A percentile compares a stretch with the other conserved stretches of the same genome.
Evolutionary conservation across 768 basidiomycete species (phyloP).

Genomic region (Cyathus striatus): DNA sequence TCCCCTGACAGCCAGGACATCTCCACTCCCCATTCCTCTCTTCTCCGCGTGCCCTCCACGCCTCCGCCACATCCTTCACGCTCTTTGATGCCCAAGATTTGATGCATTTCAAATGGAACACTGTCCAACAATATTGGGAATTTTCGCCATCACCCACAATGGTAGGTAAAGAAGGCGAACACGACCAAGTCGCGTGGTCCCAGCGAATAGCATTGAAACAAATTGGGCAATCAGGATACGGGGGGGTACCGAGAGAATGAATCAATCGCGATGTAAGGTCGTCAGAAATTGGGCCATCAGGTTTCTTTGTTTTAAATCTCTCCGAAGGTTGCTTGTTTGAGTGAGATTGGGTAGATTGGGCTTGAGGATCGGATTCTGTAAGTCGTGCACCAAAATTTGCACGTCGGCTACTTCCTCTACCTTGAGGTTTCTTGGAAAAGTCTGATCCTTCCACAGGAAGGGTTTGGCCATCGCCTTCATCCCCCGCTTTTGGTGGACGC

Average conservation of each 20-base stretch:
- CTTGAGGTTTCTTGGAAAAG: background rate
- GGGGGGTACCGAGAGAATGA: conserved; percentile 58
- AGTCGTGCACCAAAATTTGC: background rate
- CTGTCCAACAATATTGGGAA: conserved; percentile 78
- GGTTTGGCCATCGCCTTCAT: background rate
- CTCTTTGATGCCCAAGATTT: conserved; percentile 83
- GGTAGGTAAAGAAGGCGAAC: conserved; percentile 58
- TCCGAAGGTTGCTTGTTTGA: background rate
- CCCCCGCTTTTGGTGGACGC: background rate
- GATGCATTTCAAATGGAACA: conserved; percentile 90
- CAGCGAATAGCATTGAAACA: conserved; percentile 82
- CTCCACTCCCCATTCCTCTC: conserved; percentile 72
- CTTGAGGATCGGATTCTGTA: background rate
- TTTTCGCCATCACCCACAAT: conserved; percentile 25
- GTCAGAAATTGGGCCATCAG: conserved; percentile 19
- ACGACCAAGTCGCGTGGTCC: conserved; percentile 82
- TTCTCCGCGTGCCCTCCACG: conserved; percentile 69
- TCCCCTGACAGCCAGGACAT: conserved; percentile 90
- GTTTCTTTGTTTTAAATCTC: background rate
- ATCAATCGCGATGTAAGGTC: conserved; percentile 76
- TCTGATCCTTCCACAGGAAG: background rate
- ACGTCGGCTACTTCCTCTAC: background rate
- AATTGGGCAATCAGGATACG: conserved; percentile 75
- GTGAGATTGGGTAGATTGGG: background rate
- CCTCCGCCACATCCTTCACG: conserved; percentile 66